phyloP scores from a whole-genome alignment of 345 rosid species.

The Arabis alpina region DNA sequence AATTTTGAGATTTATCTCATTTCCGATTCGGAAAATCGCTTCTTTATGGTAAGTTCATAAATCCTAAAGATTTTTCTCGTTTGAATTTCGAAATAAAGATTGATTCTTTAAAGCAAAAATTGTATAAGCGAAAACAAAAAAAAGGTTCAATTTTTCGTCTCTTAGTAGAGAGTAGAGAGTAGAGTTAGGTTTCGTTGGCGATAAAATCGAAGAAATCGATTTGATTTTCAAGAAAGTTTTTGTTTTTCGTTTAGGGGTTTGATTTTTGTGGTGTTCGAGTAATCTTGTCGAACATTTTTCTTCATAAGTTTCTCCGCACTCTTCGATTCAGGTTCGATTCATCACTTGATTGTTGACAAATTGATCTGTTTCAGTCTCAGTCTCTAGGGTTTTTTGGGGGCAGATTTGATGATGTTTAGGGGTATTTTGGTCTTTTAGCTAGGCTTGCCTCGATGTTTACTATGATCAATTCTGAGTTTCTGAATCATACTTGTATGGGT shows the following conservation, averaged over 20 bases:
- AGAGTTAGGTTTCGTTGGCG: constrained; percentile 30
- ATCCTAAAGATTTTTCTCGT: constrained; percentile 32
- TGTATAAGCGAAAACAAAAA: not conserved
- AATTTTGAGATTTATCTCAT: constrained; percentile 21
- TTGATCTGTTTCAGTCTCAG: too few species aligned
- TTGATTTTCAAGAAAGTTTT: constrained; percentile 10
- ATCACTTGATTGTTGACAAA: constrained; percentile 1
- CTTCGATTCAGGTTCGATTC: constrained; percentile 31
- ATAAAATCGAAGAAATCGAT: constrained; percentile 38
- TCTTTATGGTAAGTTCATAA: constrained; percentile 52
- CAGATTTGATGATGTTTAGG: constrained; percentile 36
- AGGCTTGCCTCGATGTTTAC: constrained; percentile 17
- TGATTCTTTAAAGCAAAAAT: constrained; percentile 24
- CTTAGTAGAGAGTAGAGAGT: not conserved
- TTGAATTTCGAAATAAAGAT: constrained; percentile 22
- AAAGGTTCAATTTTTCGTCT: not conserved
- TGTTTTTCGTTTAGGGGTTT: not conserved
- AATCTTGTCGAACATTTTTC: constrained; percentile 31
- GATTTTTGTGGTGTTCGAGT: constrained; percentile 20
- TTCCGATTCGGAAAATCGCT: constrained; percentile 25
- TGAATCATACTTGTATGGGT: not conserved
- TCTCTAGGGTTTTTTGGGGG: constrained; percentile 7
- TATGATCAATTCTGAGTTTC: constrained; percentile 16
- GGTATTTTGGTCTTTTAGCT: constrained; percentile 38
- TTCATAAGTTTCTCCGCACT: constrained; percentile 27